phyloP scores from a whole-genome alignment of 495 filamentous ascomycete genomes.

The Arthonia radiata region DNA sequence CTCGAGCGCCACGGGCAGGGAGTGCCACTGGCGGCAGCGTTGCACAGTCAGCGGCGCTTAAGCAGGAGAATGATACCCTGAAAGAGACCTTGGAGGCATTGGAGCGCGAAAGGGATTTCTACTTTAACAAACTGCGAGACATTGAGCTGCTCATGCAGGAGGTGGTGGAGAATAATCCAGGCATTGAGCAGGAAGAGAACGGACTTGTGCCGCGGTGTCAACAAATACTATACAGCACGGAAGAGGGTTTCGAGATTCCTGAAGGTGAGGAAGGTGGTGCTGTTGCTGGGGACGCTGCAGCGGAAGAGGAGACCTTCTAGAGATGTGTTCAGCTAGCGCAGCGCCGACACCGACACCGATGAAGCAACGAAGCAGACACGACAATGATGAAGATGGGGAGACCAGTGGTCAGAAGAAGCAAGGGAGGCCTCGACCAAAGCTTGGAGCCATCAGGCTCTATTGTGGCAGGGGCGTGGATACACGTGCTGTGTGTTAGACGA shows the following conservation, averaged over 20 bases:
- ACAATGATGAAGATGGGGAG: no score
- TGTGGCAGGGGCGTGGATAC: no score
- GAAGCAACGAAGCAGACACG: no score
- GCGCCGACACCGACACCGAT: no score
- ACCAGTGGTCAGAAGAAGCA: no score
- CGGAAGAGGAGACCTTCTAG: slow-evolving; percentile 57
- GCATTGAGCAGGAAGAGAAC: slow-evolving; percentile 79
- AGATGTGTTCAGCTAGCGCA: no score
- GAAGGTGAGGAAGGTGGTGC: slow-evolving; percentile 27
- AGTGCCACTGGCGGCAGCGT: slow-evolving; percentile 20
- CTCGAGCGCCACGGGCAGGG: slow-evolving; percentile 19
- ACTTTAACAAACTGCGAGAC: slow-evolving; percentile 92
- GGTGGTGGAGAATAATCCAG: slow-evolving; percentile 69
- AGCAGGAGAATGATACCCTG: slow-evolving; percentile 56
- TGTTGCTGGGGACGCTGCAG: slow-evolving; percentile 4
- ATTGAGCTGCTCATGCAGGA: slow-evolving; percentile 86
- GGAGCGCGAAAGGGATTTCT: slow-evolving; percentile 91
- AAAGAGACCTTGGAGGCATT: slow-evolving; percentile 71
- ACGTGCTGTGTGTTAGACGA: no score
- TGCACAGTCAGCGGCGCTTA: slow-evolving; percentile 35
- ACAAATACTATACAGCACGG: slow-evolving; percentile 87
- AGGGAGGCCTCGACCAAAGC: no score
- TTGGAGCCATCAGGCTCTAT: no score
- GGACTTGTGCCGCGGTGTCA: slow-evolving; percentile 84
- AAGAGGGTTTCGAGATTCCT: slow-evolving; percentile 78